These are phyloP conservation scores for Samsoniella hepiali DNA, from an alignment of 2,329 filamentous ascomycete genomes.

Conservation along the genomic window DNA sequence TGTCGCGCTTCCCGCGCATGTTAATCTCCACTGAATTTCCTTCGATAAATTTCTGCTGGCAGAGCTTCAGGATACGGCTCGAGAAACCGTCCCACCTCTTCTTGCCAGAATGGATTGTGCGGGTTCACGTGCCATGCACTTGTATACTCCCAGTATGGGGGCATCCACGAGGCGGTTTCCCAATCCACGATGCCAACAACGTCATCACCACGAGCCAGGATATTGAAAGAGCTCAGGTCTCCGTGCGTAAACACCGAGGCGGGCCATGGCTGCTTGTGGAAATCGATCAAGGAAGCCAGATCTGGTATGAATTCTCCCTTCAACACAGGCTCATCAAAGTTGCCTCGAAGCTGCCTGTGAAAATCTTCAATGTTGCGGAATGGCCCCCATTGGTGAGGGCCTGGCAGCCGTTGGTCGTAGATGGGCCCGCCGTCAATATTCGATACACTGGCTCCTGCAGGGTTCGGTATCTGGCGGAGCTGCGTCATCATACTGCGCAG, in stretches of 20 bases:
- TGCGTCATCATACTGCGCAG: conserved; percentile 23
- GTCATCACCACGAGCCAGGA: conserved; percentile 27
- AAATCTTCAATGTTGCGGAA: conserved; percentile 28
- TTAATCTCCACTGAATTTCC: not conserved
- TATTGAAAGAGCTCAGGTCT: conserved; percentile 30
- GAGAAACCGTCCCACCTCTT: conserved; percentile 23
- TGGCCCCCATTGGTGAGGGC: conserved; percentile 24
- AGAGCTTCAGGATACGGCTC: conserved; percentile 18
- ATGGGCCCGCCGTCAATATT: conserved; percentile 25
- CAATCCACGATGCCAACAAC: conserved; percentile 29
- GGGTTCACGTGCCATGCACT: conserved; percentile 22
- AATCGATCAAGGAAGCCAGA: conserved; percentile 17
- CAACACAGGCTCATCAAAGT: not conserved
- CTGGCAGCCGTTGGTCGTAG: conserved; percentile 26
- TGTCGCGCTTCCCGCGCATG: not conserved
- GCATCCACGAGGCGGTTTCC: conserved; percentile 27
- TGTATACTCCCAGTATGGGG: conserved; percentile 27
- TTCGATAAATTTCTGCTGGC: conserved; percentile 6
- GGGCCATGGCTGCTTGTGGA: conserved; percentile 21
- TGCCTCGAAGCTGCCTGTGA: conserved; percentile 24
- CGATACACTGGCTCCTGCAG: conserved; percentile 16
- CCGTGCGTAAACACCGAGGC: conserved; percentile 42
- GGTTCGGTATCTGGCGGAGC: conserved; percentile 20
- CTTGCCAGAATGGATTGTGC: conserved; percentile 22
- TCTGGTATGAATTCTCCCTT: not conserved